Percentiles rank a stretch among this genome's conserved stretches.
Conservation (phyloP, 768 basidiomycete genomes). For the Dendrothele bispora region DNA sequence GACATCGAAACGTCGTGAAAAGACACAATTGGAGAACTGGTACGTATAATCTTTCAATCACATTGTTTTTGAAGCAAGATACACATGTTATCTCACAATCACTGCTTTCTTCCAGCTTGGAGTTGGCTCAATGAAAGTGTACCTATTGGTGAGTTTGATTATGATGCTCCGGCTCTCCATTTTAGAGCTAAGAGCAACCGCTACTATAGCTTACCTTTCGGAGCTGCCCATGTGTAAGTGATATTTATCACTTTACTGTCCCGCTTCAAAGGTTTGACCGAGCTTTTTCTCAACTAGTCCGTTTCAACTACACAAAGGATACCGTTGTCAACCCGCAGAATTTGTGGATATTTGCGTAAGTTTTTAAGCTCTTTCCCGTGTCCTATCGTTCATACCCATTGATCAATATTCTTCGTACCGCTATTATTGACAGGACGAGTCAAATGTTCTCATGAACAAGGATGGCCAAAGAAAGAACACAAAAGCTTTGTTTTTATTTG, state of each 20-base stretch:
- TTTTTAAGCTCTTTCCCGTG: constrained; percentile 5
- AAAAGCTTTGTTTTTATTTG: constrained; percentile 4
- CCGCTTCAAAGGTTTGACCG: not conserved
- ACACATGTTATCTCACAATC: not conserved
- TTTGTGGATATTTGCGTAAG: constrained; percentile 58
- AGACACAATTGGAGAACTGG: constrained; percentile 52
- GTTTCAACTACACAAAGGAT: constrained; percentile 59
- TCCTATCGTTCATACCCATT: no score
- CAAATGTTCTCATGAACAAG: constrained; percentile 1
- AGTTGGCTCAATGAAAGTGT: constrained; percentile 39
- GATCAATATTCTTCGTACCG: no score
- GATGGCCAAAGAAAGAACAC: no score
- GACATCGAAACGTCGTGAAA: not conserved
- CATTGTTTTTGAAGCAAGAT: not conserved
- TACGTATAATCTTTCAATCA: constrained; percentile 12
- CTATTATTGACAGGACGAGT: not conserved
- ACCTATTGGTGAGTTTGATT: constrained; percentile 19
- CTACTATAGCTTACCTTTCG: constrained; percentile 38
- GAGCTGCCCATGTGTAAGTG: constrained; percentile 36
- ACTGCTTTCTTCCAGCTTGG: constrained; percentile 32
- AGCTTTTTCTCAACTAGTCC: constrained; percentile 33
- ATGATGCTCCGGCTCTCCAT: no score
- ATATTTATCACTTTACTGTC: not conserved
- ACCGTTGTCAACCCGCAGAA: constrained; percentile 67
- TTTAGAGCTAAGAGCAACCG: no score